A percentile compares a stretch with the other conserved stretches of the same genome.
Evolutionary conservation across 352 stramenopile species (phyloP).

Genomic region (Phytopythium cucurbitacearum): DNA sequence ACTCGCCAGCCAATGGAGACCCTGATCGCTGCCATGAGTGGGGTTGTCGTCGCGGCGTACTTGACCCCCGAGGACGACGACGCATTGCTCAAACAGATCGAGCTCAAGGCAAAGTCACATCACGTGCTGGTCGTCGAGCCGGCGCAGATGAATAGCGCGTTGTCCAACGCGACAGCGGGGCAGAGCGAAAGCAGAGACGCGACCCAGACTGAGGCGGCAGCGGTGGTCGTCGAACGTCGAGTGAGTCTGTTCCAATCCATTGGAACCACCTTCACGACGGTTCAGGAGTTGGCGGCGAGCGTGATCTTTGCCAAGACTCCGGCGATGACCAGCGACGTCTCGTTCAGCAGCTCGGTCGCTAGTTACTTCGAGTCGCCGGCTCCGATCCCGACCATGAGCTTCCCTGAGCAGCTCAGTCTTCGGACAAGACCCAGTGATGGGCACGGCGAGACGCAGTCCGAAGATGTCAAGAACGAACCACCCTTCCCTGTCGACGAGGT

Average conservation of each 20-base stretch:
- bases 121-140: constrained; percentile 66
- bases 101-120: constrained; percentile 38
- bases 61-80: constrained; percentile 49
- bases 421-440: constrained; percentile 1
- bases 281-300: constrained; percentile 77
- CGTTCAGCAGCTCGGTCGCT: constrained; percentile 65
- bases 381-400: constrained; percentile 46
- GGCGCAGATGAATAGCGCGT: constrained; percentile 29
- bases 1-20: constrained; percentile 70
- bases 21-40: constrained; percentile 71
- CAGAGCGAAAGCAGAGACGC: constrained; percentile 33
- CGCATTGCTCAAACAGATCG: constrained; percentile 45
- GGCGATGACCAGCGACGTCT: constrained; percentile 37
- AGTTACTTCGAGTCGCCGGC: constrained; percentile 38
- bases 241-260: constrained; percentile 60
- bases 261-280: constrained; percentile 59
- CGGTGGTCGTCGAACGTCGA: constrained; percentile 47
- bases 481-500: no score
- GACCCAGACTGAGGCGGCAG: constrained; percentile 14
- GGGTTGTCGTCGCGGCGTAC: constrained; percentile 60
- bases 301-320: constrained; percentile 80
- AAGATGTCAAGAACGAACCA: constrained; percentile 2
- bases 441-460: constrained; percentile 1
- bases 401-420: constrained; percentile 66
- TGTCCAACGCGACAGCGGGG: constrained; percentile 39